Evolutionary conservation across 2,329 filamentous ascomycete species (phyloP), one percentile per base, ranked within the genome.

Genomic region (Penicillium sp.): DNA sequence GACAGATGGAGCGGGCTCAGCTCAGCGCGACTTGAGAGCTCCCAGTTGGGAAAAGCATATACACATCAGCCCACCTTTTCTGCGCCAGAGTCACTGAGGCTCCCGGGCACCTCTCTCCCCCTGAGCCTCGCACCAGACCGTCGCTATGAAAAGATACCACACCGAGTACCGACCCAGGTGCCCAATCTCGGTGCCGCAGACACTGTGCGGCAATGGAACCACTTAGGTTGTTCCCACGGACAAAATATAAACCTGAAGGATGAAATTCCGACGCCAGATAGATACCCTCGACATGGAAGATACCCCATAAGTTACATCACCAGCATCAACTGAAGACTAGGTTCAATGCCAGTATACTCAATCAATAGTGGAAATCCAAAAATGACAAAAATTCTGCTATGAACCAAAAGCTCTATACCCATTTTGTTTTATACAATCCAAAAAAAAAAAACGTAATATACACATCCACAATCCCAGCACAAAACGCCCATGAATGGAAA

Each of bases 1-100:
- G 75, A 46, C 75, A 74, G 61, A 76, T 78, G 70, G 77, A 78
- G 53, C 69, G 67, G 9, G 59, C 77, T 22, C 69, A 73, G 50
- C 63, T 77, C 46, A 67, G 70, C 4, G 64, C 63, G 47, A 65
- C 68, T 27, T 73, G 60, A 64, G 60, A 64, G 38, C 3, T 33
- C 10, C 27, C 29, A n/a, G 12, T 11, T 18, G 25, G 11, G 11
- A 22, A 11, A 34, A 22, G 10, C 41, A 19, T 28, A n/a, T 35
- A 8, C 36, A 28, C 18, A 19, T 3, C 33, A 35, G 22, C 34
- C 25, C 35, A 25, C 10, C 10, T 1, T 1, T 11, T 14, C n/a
- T n/a, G 27, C 28, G 8, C 19, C 28, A 43, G 13, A 8, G 10
- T 28, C n/a, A 7, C 12, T 9, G 3, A 1, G 25, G 8, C 2